These are phyloP conservation scores for Pleurotus tuber-regium DNA, from an alignment of 768 basidiomycete genomes.

Conservation along the genomic window DNA sequence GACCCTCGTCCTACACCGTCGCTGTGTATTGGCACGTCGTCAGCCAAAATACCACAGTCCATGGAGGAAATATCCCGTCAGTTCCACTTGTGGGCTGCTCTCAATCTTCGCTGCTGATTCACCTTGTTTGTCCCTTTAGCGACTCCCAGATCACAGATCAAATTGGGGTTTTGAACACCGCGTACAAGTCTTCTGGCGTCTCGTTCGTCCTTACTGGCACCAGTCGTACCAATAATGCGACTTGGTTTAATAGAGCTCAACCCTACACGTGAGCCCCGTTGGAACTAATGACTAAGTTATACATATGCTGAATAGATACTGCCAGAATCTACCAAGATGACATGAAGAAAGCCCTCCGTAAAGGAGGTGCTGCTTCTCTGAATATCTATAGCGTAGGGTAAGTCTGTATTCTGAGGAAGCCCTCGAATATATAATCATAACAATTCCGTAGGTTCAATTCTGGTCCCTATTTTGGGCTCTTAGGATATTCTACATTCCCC, in stretches of 20 bases:
- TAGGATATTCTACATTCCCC: slow-evolving; percentile 39
- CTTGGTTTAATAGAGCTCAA: slow-evolving; percentile 32
- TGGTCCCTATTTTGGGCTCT: slow-evolving; percentile 26
- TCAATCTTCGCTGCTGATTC: background rate
- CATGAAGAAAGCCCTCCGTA: slow-evolving; percentile 32
- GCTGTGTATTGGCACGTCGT: slow-evolving; percentile 34
- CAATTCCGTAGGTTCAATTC: slow-evolving; percentile 18
- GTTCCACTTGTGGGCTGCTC: too few relatives aligned
- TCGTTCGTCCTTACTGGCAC: slow-evolving; percentile 26
- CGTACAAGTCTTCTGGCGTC: slow-evolving; percentile 28
- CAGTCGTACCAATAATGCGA: slow-evolving; percentile 26
- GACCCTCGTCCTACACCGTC: slow-evolving; percentile 6
- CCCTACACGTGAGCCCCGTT: slow-evolving; percentile 11
- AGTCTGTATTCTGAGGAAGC: background rate
- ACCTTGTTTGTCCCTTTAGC: slow-evolving; percentile 15
- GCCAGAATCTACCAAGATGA: slow-evolving; percentile 21
- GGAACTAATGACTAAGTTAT: too few relatives aligned
- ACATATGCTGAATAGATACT: too few relatives aligned
- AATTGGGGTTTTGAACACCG: slow-evolving; percentile 31
- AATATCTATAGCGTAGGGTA: slow-evolving; percentile 40
- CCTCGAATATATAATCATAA: background rate
- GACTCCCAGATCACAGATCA: slow-evolving; percentile 25
- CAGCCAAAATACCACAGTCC: slow-evolving; percentile 24
- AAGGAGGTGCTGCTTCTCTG: slow-evolving; percentile 28
- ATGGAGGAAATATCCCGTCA: slow-evolving; percentile 43